These are phyloP conservation scores for Quercus wislizeni DNA, from an alignment of 306 rosid species.

Conservation along the genomic window DNA sequence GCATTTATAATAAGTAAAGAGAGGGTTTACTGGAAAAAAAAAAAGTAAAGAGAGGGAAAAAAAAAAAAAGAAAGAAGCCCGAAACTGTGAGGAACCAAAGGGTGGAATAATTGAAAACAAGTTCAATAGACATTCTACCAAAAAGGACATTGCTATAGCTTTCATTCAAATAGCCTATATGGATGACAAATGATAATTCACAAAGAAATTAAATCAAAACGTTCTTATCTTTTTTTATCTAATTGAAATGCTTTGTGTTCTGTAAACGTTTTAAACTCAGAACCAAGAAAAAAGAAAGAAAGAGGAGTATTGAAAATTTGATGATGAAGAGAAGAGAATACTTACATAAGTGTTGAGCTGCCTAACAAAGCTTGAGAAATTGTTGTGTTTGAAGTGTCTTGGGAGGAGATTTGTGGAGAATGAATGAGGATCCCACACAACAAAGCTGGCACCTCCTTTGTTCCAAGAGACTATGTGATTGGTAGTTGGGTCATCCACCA, in stretches of 20 bases:
- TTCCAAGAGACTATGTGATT: slow-evolving; percentile 75
- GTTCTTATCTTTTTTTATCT: background rate
- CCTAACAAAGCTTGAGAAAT: slow-evolving; percentile 90
- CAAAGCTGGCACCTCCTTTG: slow-evolving; percentile 67
- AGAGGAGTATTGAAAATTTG: background rate
- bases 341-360: slow-evolving; percentile 94
- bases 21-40: background rate
- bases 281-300: background rate
- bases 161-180: background rate
- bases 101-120: background rate
- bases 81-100: background rate
- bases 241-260: background rate
- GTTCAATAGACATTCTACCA: background rate
- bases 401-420: slow-evolving; percentile 66
- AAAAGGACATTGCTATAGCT: background rate
- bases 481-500: slow-evolving; percentile 65
- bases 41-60: too few relatives aligned
- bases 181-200: too few relatives aligned
- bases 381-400: slow-evolving; percentile 76
- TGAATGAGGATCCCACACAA: slow-evolving; percentile 76
- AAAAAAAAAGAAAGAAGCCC: too few relatives aligned
- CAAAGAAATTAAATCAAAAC: background rate
- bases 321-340: slow-evolving; percentile 4
- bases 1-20: background rate
- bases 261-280: background rate